Evolutionary conservation across 495 filamentous ascomycete species (phyloP).

Genomic region (Xylaria cubensis): DNA sequence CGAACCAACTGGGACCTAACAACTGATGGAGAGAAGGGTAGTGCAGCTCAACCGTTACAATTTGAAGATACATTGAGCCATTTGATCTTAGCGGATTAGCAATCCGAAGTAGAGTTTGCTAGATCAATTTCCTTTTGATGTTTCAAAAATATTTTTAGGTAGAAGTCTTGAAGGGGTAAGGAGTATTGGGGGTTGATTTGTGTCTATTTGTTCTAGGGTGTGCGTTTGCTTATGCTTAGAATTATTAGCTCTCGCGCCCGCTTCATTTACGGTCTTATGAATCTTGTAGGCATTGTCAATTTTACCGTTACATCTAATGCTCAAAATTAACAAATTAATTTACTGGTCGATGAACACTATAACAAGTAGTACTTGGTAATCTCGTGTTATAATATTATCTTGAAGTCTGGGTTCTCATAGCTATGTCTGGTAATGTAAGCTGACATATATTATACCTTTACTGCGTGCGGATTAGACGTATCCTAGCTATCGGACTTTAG

Average conservation of each 20-base stretch:
- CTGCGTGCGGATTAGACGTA: too few relatives aligned
- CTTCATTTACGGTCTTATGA: neutral
- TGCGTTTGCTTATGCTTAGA: neutral
- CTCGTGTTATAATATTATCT: too few relatives aligned
- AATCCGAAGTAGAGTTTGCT: slow-evolving; percentile 33
- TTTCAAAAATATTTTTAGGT: neutral
- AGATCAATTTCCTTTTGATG: neutral
- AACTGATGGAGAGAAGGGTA: neutral
- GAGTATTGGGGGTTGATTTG: neutral
- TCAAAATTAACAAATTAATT: neutral
- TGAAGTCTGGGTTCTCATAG: too few relatives aligned
- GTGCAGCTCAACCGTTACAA: neutral
- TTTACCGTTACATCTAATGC: too few relatives aligned
- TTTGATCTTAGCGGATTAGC: neutral
- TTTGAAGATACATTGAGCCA: neutral
- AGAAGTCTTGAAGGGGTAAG: neutral
- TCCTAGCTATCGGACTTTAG: too few relatives aligned
- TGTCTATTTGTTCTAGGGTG: neutral
- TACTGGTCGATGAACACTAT: neutral
- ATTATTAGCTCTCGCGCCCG: neutral
- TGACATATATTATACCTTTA: too few relatives aligned
- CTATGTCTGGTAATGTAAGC: too few relatives aligned
- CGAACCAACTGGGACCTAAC: neutral
- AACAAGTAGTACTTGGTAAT: too few relatives aligned
- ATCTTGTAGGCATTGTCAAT: neutral